A percentile compares a stretch with the other conserved stretches of the same genome.
Evolutionary conservation across 345 rosid species (phyloP).

Genomic region (Conringia planisiliqua): DNA sequence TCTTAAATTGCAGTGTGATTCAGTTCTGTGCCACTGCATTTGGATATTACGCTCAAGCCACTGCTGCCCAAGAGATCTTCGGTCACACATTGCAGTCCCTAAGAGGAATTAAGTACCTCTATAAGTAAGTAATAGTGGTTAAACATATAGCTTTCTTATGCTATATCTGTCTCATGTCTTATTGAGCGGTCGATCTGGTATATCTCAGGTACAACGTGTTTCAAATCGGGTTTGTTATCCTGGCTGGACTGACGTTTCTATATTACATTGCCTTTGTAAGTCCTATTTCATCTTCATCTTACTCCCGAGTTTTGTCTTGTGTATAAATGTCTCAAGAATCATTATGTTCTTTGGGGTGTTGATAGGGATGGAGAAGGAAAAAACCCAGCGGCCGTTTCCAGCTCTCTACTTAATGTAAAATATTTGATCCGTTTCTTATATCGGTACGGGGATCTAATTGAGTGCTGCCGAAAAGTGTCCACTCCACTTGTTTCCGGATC

Average conservation of each 20-base stretch:
- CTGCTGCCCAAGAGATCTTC: constrained; percentile 96
- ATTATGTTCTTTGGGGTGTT: constrained; percentile 2
- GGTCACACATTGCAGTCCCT: constrained; percentile 98
- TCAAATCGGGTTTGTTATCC: constrained; percentile 73
- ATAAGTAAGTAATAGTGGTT: constrained; percentile 63
- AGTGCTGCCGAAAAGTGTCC: constrained; percentile 11
- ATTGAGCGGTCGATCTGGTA: background rate
- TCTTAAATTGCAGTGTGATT: constrained; percentile 69
- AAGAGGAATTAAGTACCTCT: constrained; percentile 85
- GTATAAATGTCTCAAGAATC: background rate
- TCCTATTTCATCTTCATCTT: background rate
- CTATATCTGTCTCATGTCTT: background rate
- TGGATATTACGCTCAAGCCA: constrained; percentile 98
- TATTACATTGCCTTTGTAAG: constrained; percentile 89
- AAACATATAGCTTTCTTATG: background rate
- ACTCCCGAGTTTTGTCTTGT: background rate
- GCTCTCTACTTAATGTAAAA: constrained; percentile 47
- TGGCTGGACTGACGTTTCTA: constrained; percentile 83
- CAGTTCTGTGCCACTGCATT: constrained; percentile 95
- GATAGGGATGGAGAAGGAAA: constrained; percentile 95
- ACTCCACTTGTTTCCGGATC: constrained; percentile 6
- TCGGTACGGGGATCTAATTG: background rate
- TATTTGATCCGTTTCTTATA: background rate
- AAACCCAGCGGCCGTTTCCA: constrained; percentile 84
- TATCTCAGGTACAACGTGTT: constrained; percentile 83